phyloP scores from a whole-genome alignment of 1,284 basidiomycete species.

The Ceratobasidium sp. region DNA sequence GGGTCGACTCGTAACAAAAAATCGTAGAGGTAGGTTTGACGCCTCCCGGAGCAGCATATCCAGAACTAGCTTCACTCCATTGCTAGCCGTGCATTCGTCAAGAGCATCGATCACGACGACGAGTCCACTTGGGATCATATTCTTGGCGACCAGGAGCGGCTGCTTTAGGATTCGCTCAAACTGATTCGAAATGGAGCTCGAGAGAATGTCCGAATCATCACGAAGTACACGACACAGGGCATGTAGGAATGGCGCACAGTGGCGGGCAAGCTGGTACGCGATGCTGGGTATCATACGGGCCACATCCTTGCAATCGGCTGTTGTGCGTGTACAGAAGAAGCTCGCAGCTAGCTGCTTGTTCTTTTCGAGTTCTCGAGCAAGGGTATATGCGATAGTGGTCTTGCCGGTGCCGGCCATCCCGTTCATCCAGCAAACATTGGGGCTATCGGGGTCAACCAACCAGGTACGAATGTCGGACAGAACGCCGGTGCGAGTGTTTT shows the following conservation, averaged over 20 bases:
- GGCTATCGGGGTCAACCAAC: neutral
- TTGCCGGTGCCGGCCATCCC: constrained; percentile 4
- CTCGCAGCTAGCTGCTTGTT: neutral
- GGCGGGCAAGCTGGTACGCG: neutral
- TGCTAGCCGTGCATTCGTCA: neutral
- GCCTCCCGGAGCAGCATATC: neutral
- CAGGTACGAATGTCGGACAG: neutral
- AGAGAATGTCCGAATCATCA: neutral
- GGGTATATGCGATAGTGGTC: neutral
- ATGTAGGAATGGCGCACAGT: neutral
- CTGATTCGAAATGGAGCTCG: neutral
- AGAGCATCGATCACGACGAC: constrained; percentile 10
- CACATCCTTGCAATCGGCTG: neutral
- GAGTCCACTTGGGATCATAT: neutral
- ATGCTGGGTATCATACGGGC: neutral
- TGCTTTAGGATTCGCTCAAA: neutral
- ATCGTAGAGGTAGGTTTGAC: neutral
- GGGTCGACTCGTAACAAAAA: neutral
- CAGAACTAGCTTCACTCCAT: neutral
- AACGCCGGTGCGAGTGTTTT: neutral
- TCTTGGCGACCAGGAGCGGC: neutral
- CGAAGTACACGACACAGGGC: neutral
- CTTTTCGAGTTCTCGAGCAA: neutral
- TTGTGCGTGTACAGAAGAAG: neutral
- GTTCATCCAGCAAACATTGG: neutral